Base-by-base conservation (phyloP, 768 basidiomycete genomes). In the Boletales sp. region DNA sequence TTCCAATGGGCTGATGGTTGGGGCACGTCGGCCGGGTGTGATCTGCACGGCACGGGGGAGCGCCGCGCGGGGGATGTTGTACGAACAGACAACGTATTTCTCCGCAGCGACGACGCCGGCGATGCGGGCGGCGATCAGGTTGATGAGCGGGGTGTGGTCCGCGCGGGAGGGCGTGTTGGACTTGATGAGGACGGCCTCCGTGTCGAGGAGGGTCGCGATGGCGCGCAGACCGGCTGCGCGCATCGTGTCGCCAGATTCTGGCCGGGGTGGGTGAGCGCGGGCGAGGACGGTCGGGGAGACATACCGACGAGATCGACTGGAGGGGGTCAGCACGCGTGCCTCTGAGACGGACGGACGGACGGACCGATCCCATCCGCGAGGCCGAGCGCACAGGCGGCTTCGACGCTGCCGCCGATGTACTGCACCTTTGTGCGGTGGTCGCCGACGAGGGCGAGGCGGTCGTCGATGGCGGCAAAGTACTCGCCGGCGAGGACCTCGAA, bases 211-310 rank as follows among this genome's bases (percentile, higher is more conserved):
- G 10, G 93, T 97, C 13, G 85, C 87, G 61, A 99, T 97, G 36
- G 95, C 84, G 66, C 90, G 90, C 48, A 98, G 76, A 34, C 95
- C 96, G 0, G 94, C 94, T 21, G 95, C 96, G 32, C 95, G 90
- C 96, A 99, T 99, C 8, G 96, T 99, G 62, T 99, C 96, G 38
- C 96, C 96, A 15, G 95, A 99, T 72, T 98, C 95, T 94, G 65
- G 36, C 42, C 42, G 25, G 47, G 1, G n/a, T 38, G n/a, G 6
- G 12, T 38, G 37, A 34, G 10, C 14, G 10, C 33, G 33, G 9
- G 21, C 21, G 21, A 21, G 21, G 21, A 21, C 2, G 21, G 21
- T 21, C 9, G 18, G n/a, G 8, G 18, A 41, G 8, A 92, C 94
- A 88, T 55, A 97, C 95, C 65, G 8, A 67, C 65, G 45, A 99